Evolutionary conservation across 768 basidiomycete genomes (phyloP), one percentile per base, ranked within the genome.

Genomic region (Tricholoma bakamatsutake): DNA sequence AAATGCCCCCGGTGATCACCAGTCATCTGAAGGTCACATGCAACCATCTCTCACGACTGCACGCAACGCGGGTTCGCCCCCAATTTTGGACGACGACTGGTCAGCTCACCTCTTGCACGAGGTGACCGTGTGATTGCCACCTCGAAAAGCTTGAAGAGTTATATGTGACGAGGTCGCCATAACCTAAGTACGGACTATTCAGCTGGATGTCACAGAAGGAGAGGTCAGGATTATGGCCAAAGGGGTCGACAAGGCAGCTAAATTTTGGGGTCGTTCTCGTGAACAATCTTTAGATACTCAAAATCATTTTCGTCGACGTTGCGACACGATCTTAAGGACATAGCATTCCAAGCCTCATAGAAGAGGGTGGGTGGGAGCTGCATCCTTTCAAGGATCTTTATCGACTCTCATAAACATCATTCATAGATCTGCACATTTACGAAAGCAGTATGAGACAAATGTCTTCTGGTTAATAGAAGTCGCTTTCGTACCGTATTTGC

Each of bases 111-210:
- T 1, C 74, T 83, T 21, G 68, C 69, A 31, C 75, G 83, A 6
- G 84, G 84, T 5, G 85, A 88, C 65, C 74, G 73, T 24, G 85
- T 86, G 35, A 79, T 87, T 50, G 84, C 84, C 1, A 83, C 82
- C 5, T 80, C 79, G 69, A 72, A 18, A 78, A 74, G 49, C 71
- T 80, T 13, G 60, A 76, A 21, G 62, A 70, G 39, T 59, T 78
- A 21, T 53, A 13, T 63, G 64, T 18, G 61, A 65, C 33, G 50
- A 64, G 7, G 61, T 17, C 59, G 61, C 27, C 65, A 69, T 8
- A 77, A 77, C 54, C 62, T 85, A 17, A n/a, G n/a, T n/a, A n/a
- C 69, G 73, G 17, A 68, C 73, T 2, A 54, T 81, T 5, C 70
- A 77, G 57, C 68, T 85, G 1, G 83, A 87, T 62, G 75, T 87